Base-by-base conservation (phyloP, 2,329 filamentous ascomycete species). In the Colletotrichum sidae region DNA sequence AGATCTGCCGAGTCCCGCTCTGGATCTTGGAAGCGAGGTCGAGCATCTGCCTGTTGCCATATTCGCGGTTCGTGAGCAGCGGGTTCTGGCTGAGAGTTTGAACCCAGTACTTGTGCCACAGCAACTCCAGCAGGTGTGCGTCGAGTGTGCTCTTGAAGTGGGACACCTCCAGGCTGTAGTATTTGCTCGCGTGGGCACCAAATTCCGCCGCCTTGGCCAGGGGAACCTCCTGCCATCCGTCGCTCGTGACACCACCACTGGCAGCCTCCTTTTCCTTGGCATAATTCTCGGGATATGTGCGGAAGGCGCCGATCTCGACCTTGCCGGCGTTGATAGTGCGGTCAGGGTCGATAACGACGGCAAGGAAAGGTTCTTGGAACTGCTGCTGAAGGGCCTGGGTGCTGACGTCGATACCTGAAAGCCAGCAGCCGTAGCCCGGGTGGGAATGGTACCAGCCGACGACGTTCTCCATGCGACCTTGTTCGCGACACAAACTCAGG, bases 41-140 rank as follows among this genome's bases (percentile, higher is more conserved):
- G 53, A 90, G 83, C 79, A 99, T 96, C 78, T 97, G 94, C 78
- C 94, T 96, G 72, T 91, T 97, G 56, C 90, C 91, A 75, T 94
- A 99, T 71, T 97, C 95, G 68, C 94, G 92, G 74, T 97, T 98
- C 60, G 93, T 94, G 72, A 97, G 90, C 5, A 97, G 86, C 25
- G 95, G 94, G 71, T 90, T 96, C 72, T 97, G 93, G 38, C 93
- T 96, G 17, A 99, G 86, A 6, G 96, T 99, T 74, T 96, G 92
- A 39, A 97, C 94, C 96, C 94, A 97, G 83, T 99, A 99, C 79
- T 98, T 98, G 83, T 97, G 97, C 96, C 96, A 98, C 37, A 99
- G 84, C 55, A 93, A 86, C 73, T 96, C 93, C 6, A 99, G 84
- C 33, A 99, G 85, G 72, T 94, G 91, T 2, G 90, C 86, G 79